Evolutionary conservation across 169 alveolate species (phyloP), one percentile per base, ranked within the genome.

Genomic region (Eimeria necatrix): DNA sequence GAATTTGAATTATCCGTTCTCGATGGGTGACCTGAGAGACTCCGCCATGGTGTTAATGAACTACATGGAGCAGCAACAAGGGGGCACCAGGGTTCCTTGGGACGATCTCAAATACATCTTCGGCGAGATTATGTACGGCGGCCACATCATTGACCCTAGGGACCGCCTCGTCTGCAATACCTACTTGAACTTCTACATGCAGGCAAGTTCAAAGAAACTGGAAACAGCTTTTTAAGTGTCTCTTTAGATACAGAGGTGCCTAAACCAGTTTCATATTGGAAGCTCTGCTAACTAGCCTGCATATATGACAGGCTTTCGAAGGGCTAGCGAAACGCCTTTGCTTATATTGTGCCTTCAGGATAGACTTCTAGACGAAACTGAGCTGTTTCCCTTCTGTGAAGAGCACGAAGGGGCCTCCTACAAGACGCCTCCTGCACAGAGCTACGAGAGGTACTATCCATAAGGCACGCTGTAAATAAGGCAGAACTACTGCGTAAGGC

Each of bases 121-220:
- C 95, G 99, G 99, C 59, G 99, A 99, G 97, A 99, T 99, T 93
- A 99, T 99, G 99, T 99, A 99, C 91, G 99, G 99, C 20, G 99
- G 99, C 41, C 99, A 99, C 96, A 99, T 99, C 86, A 99, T 98
- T 22, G 99, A 99, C 96, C 99, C 98, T 95, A 97, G 98, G 98
- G 99, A 99, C 95, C 98, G 99, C 96, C 97, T 97, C 90, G 96
- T 98, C 78, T 98, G 99, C 94, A 98, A 94, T 71, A 97, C 99
- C 71, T 99, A 98, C 96, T 96, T 99, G 61, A 98, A 98, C 94
- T 98, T 98, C 95, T 97, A 98, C 94, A 98, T 99, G 99, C 98
- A 98, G 87, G 94, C 61, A 64, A 73, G 78, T 49, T 4, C 16
- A 9, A 2, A 0, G 26, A 5, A 6, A n/a, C 48, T 20, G 20